A percentile compares a stretch with the other conserved stretches of the same genome.
Conservation (phyloP, 805 yeast genomes). For the Spathaspora sp. region DNA sequence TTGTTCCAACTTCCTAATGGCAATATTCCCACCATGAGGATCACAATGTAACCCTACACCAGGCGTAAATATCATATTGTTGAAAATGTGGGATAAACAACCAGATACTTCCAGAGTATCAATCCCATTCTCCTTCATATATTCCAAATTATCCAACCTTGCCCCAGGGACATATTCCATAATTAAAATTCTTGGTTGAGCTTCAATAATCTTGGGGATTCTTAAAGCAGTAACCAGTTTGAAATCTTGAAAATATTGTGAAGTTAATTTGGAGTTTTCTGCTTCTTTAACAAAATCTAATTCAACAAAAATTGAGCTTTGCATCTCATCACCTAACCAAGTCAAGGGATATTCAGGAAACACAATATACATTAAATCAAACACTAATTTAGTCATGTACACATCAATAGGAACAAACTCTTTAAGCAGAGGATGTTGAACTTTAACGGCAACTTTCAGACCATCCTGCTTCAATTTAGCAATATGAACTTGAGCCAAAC, state of each 20-base stretch:
- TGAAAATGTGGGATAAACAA: conserved; percentile 86
- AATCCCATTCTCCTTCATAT: conserved; percentile 58
- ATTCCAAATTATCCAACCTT: conserved; percentile 72
- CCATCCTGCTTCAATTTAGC: conserved; percentile 58
- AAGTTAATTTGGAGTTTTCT: conserved; percentile 68
- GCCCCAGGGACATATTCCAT: conserved; percentile 88
- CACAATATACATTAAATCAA: conserved; percentile 64
- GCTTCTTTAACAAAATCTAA: conserved; percentile 88
- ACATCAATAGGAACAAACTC: conserved; percentile 92
- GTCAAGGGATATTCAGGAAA: conserved; percentile 92
- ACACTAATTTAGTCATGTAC: conserved; percentile 70
- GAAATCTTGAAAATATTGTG: conserved; percentile 57
- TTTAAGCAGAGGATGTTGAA: conserved; percentile 86
- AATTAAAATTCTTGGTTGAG: conserved; percentile 67
- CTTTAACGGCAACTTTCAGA: conserved; percentile 83
- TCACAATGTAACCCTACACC: conserved; percentile 93
- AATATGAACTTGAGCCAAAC: conserved; percentile 91
- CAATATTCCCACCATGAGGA: conserved; percentile 96
- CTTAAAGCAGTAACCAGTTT: conserved; percentile 67
- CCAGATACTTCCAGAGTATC: conserved; percentile 75
- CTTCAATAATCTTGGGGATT: conserved; percentile 68
- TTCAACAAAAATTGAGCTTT: conserved; percentile 83
- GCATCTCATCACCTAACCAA: conserved; percentile 95
- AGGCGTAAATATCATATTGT: conserved; percentile 93
- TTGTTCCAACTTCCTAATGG: conserved; percentile 50